phyloP scores from a whole-genome alignment of 1,284 basidiomycete species.

The Cutaneotrichosporon cutaneum region DNA sequence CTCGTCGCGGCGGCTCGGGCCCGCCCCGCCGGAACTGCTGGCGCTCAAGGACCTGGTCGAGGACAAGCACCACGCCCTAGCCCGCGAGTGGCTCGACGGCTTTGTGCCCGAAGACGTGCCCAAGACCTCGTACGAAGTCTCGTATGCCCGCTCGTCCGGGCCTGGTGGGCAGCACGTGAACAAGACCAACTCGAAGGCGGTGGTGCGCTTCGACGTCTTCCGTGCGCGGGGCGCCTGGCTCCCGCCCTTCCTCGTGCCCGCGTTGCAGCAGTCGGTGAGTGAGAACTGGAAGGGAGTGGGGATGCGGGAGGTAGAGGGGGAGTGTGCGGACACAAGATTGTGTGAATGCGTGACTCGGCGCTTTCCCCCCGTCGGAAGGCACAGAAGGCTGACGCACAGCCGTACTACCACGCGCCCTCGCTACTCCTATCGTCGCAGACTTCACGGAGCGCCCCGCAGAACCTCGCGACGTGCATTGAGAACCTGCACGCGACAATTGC shows the following conservation, averaged over 20 bases:
- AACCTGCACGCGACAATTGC: constrained; percentile 39
- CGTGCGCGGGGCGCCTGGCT: constrained; percentile 40
- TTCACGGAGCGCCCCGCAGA: constrained; percentile 40
- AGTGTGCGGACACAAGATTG: background rate
- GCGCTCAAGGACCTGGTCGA: constrained; percentile 17
- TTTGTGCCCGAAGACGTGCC: constrained; percentile 47
- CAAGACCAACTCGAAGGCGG: constrained; percentile 52
- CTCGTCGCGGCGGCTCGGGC: background rate
- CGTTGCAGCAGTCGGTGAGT: constrained; percentile 44
- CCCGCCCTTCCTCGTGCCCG: constrained; percentile 41
- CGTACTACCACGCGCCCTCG: constrained; percentile 45
- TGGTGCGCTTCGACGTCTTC: constrained; percentile 36
- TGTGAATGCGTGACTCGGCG: background rate
- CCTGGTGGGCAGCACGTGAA: constrained; percentile 54
- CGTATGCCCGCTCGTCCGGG: constrained; percentile 45
- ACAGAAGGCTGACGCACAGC: constrained; percentile 26
- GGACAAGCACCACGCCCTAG: constrained; percentile 32
- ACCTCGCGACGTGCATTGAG: constrained; percentile 32
- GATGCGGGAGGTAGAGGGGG: background rate
- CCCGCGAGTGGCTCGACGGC: constrained; percentile 38
- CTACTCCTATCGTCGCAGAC: constrained; percentile 44
- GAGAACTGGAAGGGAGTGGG: too few relatives aligned
- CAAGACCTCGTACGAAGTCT: constrained; percentile 36
- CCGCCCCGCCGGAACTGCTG: constrained; percentile 20
- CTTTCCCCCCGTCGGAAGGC: background rate